Evolutionary conservation across 1,284 basidiomycete species (phyloP).

Genomic region (Cutaneotrichosporon cutaneum): DNA sequence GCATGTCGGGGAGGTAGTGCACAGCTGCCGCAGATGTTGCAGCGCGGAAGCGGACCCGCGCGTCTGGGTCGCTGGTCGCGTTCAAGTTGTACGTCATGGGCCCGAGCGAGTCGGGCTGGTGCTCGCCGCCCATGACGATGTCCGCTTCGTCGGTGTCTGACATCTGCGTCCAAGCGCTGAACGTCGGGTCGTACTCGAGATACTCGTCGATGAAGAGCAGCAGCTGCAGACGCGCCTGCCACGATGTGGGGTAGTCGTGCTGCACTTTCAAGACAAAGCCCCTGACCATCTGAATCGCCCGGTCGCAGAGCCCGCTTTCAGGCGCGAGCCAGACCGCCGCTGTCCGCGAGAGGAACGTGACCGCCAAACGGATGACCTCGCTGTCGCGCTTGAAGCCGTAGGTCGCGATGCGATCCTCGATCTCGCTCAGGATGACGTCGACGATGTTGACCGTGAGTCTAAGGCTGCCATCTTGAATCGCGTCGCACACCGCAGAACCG

Average conservation of each 20-base stretch:
- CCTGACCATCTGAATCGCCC: slow-evolving; percentile 58
- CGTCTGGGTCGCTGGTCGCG: slow-evolving; percentile 68
- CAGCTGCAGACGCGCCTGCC: slow-evolving; percentile 67
- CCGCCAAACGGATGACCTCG: slow-evolving; percentile 59
- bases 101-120: slow-evolving; percentile 13
- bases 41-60: slow-evolving; percentile 78
- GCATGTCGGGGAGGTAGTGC: slow-evolving; percentile 34
- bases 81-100: slow-evolving; percentile 58
- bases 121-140: slow-evolving; percentile 25
- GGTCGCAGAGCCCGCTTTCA: slow-evolving; percentile 54
- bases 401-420: slow-evolving; percentile 59
- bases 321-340: slow-evolving; percentile 63
- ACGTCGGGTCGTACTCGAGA: slow-evolving; percentile 61
- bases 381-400: slow-evolving; percentile 65
- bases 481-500: slow-evolving; percentile 61
- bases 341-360: slow-evolving; percentile 68
- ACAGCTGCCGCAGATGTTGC: slow-evolving; percentile 62
- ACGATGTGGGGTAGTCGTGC: slow-evolving; percentile 59
- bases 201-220: slow-evolving; percentile 67
- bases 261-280: slow-evolving; percentile 59
- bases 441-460: slow-evolving; percentile 59
- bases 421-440: slow-evolving; percentile 59
- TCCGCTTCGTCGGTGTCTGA: slow-evolving; percentile 33
- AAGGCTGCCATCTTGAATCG: slow-evolving; percentile 61
- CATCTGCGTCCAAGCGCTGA: slow-evolving; percentile 32